A percentile compares a stretch with the other conserved stretches of the same genome.
Conservation (phyloP, 2,329 filamentous ascomycete species). For the Fusarium musae region DNA sequence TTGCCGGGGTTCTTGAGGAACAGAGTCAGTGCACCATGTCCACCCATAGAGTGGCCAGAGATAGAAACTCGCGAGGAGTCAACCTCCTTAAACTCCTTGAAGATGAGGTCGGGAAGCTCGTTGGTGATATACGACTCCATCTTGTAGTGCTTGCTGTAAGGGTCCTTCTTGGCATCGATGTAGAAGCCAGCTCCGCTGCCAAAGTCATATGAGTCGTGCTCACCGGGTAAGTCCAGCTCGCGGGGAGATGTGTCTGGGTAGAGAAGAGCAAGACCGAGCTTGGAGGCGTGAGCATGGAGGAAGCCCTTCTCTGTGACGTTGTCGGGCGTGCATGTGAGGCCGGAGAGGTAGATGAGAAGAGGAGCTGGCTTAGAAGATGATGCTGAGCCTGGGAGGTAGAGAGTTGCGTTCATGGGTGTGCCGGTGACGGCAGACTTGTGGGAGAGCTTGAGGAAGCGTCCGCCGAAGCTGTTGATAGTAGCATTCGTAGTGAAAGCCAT, state of each 20-base stretch:
- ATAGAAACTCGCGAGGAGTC: slow-evolving; percentile 81
- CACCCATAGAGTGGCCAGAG: slow-evolving; percentile 96
- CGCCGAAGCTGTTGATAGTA: slow-evolving; percentile 90
- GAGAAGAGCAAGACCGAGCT: slow-evolving; percentile 87
- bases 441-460: slow-evolving; percentile 92
- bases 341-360: slow-evolving; percentile 91
- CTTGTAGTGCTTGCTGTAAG: slow-evolving; percentile 82
- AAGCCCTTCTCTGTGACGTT: slow-evolving; percentile 87
- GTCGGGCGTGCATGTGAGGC: slow-evolving; percentile 93
- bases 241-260: slow-evolving; percentile 96
- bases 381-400: slow-evolving; percentile 86
- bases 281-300: slow-evolving; percentile 84
- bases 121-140: slow-evolving; percentile 95
- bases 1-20: slow-evolving; percentile 91
- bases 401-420: slow-evolving; percentile 91
- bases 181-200: slow-evolving; percentile 95
- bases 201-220: slow-evolving; percentile 92
- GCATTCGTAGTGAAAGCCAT: slow-evolving; percentile 93
- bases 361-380: slow-evolving; percentile 69
- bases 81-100: slow-evolving; percentile 74
- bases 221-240: slow-evolving; percentile 81
- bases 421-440: slow-evolving; percentile 82
- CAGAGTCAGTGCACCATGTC: slow-evolving; percentile 91
- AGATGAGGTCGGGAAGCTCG: slow-evolving; percentile 85
- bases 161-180: slow-evolving; percentile 81